Conservation (phyloP, 2,329 filamentous ascomycete genomes). For the Microcyclosporella mali region DNA sequence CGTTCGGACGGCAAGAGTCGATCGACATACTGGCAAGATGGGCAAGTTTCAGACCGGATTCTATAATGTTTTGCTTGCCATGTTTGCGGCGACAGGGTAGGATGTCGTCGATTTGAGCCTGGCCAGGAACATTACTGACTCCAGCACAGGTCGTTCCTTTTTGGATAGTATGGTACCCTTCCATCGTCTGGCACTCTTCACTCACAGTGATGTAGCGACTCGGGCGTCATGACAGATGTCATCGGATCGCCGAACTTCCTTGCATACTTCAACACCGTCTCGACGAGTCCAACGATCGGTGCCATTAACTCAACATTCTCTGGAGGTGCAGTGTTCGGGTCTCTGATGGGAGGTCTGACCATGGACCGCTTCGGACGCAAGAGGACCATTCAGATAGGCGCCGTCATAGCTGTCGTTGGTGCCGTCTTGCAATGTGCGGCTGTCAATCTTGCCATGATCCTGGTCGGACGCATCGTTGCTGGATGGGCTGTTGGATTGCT, state of each 20-base stretch:
- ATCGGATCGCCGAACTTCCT: conserved; percentile 54
- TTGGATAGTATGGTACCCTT: conserved; percentile 38
- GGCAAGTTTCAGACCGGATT: conserved; percentile 14
- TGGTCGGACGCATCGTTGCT: conserved; percentile 53
- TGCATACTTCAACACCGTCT: conserved; percentile 49
- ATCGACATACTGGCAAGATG: conserved; percentile 6
- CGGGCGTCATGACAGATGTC: conserved; percentile 45
- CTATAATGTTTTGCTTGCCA: conserved; percentile 26
- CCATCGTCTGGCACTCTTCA: background rate
- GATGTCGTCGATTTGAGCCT: background rate
- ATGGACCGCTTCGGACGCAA: conserved; percentile 57
- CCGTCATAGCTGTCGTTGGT: conserved; percentile 52
- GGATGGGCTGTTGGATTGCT: conserved; percentile 55
- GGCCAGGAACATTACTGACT: conserved; percentile 6
- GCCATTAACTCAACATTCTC: conserved; percentile 60
- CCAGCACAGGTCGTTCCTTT: conserved; percentile 34
- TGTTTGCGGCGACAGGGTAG: conserved; percentile 27
- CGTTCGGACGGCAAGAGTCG: background rate
- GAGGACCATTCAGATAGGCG: conserved; percentile 55
- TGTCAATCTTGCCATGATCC: conserved; percentile 51
- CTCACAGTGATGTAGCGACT: conserved; percentile 22
- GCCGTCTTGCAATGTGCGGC: conserved; percentile 55
- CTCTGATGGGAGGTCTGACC: conserved; percentile 50
- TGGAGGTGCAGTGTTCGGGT: conserved; percentile 52
- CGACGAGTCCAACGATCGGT: conserved; percentile 49